phyloP scores from a whole-genome alignment of 441 rosid genomes.

The Populus hybrid region DNA sequence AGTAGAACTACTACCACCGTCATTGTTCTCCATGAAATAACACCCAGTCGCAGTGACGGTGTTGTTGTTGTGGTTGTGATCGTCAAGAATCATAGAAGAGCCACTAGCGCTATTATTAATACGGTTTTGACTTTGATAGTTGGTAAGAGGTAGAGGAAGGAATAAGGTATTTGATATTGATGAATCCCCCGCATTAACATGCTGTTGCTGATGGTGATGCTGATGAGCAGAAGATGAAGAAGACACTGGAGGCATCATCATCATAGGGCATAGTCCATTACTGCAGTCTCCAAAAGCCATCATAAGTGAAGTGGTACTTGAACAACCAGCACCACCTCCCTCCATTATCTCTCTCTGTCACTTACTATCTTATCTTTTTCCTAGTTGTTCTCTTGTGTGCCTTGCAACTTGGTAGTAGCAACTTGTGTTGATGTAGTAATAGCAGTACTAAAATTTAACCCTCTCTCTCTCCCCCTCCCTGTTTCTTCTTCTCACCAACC shows the following conservation, averaged over 20 bases:
- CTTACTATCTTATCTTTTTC: neutral
- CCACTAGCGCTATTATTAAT: slow-evolving; percentile 16
- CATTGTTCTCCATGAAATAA: slow-evolving; percentile 54
- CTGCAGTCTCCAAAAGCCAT: slow-evolving; percentile 37
- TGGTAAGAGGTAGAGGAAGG: slow-evolving; percentile 38
- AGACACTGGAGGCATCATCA: slow-evolving; percentile 51
- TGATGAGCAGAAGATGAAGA: slow-evolving; percentile 39
- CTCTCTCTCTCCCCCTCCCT: slow-evolving; percentile 42
- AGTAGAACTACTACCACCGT: slow-evolving; percentile 21
- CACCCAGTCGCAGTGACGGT: slow-evolving; percentile 19
- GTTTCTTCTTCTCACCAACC: slow-evolving; percentile 25
- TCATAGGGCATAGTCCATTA: slow-evolving; percentile 35
- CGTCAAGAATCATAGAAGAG: slow-evolving; percentile 36
- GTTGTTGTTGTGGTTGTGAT: slow-evolving; percentile 27
- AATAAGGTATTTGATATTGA: slow-evolving; percentile 41
- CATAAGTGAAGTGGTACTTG: slow-evolving; percentile 33
- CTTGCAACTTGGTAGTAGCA: neutral
- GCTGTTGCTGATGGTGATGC: slow-evolving; percentile 39
- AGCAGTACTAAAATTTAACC: slow-evolving; percentile 37
- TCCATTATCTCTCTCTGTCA: slow-evolving; percentile 26
- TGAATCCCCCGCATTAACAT: slow-evolving; percentile 29
- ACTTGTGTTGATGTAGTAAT: neutral
- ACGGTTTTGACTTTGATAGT: slow-evolving; percentile 42
- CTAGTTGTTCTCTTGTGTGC: slow-evolving; percentile 7
- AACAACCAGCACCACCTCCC: slow-evolving; percentile 20